Base-by-base conservation (phyloP, 805 yeast genomes). In the Candida coquimbonensis region DNA sequence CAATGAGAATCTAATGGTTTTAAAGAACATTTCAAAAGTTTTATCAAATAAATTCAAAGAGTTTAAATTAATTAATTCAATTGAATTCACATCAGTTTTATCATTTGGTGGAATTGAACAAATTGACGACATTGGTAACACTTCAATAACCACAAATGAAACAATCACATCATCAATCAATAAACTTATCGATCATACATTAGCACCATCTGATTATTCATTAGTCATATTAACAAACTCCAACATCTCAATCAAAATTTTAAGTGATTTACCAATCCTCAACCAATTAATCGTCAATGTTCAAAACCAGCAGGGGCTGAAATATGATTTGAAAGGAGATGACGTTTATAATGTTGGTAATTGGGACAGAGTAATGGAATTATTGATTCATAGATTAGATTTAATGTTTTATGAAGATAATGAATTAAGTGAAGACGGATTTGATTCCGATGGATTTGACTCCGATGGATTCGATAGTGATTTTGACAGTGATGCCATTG, bases 291-390 rank as follows among this genome's bases (percentile, higher is more conserved):
- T 48, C 6, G n/a, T 58, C 1, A 48, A 43, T 16, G 40, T 55
- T 14, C 46, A 34, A 16, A 31, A 21, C 7, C 36, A 33, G 9
- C 12, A 33, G 16, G 12, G 11, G 4, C 12, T 29, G 31, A 29
- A 29, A 29, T 29, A 29, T 29, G 31, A 29, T 29, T 29, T 29
- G 13, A 29, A 29, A 29, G 31, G 31, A 8, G 31, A 29, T 29
- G 31, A 29, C 12, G 13, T 29, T 29, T 9, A 29, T 11, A 29
- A 29, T 13, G 13, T 29, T 29, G 31, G 31, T 29, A 29, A 29
- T 33, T 59, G 58, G 59, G 63, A 59, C 38, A 52, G 53, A 3
- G 46, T 59, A 4, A 59, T 57, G 62, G 62, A 57, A 40, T 33
- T 39, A n/a, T n/a, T 59, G 21, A 45, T 56, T 2, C 16, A 41